Evolutionary conservation across 345 rosid species (phyloP).

Genomic region (Citrus unshiu): DNA sequence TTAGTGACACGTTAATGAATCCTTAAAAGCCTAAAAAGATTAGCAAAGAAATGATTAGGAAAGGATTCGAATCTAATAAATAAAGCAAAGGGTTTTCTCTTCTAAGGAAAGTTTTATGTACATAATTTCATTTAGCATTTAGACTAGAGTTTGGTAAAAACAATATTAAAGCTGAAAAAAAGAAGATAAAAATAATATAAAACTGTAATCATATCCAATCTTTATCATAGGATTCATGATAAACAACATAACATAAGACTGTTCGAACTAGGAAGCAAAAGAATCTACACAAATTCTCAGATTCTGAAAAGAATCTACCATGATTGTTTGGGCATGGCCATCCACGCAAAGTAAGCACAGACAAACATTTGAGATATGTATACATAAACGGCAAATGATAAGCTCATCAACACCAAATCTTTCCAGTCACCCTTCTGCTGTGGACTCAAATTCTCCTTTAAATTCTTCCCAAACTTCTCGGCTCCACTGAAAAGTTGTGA

Average conservation of each 20-base stretch:
- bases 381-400: constrained; percentile 85
- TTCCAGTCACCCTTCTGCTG: constrained; percentile 75
- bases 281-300: background rate
- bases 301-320: constrained; percentile 38
- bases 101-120: background rate
- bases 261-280: background rate
- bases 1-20: too few species aligned
- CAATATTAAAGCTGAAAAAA: background rate
- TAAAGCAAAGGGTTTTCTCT: background rate
- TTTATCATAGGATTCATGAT: background rate
- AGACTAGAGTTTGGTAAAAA: background rate
- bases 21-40: too few species aligned
- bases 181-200: background rate
- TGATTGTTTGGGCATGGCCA: constrained; percentile 48
- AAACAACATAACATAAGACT: background rate
- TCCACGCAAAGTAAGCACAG: constrained; percentile 74
- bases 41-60: too few species aligned
- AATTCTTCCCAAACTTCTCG: constrained; percentile 31
- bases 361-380: constrained; percentile 77
- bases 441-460: constrained; percentile 48
- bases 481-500: constrained; percentile 12
- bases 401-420: constrained; percentile 67
- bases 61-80: too few species aligned
- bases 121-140: background rate
- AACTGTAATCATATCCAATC: background rate